Evolutionary conservation across 1,284 basidiomycete species (phyloP), one percentile per base, ranked within the genome.

Genomic region (Trametes polyzona): DNA sequence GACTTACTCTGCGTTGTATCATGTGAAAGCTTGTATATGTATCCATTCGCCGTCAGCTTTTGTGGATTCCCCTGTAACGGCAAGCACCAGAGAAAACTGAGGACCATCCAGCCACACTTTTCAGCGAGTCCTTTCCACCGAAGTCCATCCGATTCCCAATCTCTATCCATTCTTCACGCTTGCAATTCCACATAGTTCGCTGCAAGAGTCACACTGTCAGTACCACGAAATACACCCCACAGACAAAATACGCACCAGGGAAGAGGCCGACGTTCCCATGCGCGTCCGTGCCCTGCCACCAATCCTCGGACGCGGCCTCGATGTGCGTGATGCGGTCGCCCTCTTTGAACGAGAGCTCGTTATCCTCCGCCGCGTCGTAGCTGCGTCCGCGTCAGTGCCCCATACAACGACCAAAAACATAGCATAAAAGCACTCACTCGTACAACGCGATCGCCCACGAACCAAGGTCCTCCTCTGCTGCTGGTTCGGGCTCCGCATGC

Each of bases 331-430:
- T 91, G 47, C 76, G 73, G 33, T 95, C 93, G 19, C 92, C 93
- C 70, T 94, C 93, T 26, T 73, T 77, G 80, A 97, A 95, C 0
- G 87, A 82, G 21, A 96, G 74, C 70, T 97, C 95, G 68, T 96
- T 96, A 64, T 94, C 93, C 69, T 96, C 94, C 0, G 83, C 84
- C 0, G 92, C 91, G 12, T 92, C 90, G 67, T 96, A 95, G 63
- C 89, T 93, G 60, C 11, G 16, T 5, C 0, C 9, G n/a, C 44
- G 21, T 47, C 8, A 48, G 47, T n/a, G 7, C 10, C 10, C 1
- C 9, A 52, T 12, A 39, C 33, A 16, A 36, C 29, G 51, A 19
- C 51, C 32, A 23, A 32, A 49, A 42, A 16, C n/a, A 11, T 3
- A 7, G 9, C 35, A 54, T 29, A 47, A 33, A 10, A 12, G 19